Conservation (phyloP, 441 rosid species). For the Melastoma candidum region DNA sequence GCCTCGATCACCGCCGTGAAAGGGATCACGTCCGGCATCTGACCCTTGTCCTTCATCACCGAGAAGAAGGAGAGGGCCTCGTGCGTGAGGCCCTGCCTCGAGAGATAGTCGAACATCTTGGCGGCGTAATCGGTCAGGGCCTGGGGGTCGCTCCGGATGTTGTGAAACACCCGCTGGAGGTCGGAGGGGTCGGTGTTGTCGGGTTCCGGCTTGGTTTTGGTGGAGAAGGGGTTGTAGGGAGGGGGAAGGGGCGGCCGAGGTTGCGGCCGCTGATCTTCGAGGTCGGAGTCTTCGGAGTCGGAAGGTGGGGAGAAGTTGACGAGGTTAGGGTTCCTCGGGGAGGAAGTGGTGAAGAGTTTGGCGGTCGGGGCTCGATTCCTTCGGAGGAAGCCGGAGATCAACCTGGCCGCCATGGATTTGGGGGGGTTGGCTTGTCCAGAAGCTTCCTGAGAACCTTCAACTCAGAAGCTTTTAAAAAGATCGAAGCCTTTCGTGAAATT, state of each 20-base stretch:
- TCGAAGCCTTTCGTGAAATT: too few species aligned
- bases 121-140: constrained; percentile 47
- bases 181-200: constrained; percentile 53
- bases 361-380: too few species aligned
- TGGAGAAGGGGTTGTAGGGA: constrained; percentile 48
- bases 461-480: too few species aligned
- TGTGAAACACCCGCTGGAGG: constrained; percentile 54
- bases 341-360: too few species aligned
- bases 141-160: constrained; percentile 34
- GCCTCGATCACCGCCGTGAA: constrained; percentile 67
- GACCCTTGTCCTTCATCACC: constrained; percentile 52
- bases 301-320: constrained; percentile 58
- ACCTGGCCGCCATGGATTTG: too few species aligned
- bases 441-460: too few species aligned
- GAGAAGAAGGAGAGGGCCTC: constrained; percentile 64
- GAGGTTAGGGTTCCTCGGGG: constrained; percentile 26
- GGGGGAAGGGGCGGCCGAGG: constrained; percentile 34
- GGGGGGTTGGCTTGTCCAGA: too few species aligned
- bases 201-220: constrained; percentile 30
- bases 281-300: constrained; percentile 20
- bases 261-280: constrained; percentile 10
- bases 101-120: constrained; percentile 79
- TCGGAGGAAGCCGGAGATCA: too few species aligned
- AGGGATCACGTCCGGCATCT: constrained; percentile 65
- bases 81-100: constrained; percentile 63